phyloP scores from a whole-genome alignment of 1,284 basidiomycete species.

The Bjerkandera adusta region DNA sequence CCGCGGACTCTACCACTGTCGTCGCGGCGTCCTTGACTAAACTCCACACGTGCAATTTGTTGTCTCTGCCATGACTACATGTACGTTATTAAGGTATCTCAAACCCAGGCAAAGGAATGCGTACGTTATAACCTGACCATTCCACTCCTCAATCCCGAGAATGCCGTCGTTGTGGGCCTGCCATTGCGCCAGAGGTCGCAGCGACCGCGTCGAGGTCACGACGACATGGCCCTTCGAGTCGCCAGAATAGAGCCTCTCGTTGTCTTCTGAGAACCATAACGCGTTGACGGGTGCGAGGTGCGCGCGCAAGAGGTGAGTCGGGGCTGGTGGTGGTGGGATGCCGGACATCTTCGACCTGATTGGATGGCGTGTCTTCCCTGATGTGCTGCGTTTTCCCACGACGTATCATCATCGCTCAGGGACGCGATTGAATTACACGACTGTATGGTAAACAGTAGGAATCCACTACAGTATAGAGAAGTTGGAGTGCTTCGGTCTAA shows the following conservation, averaged over 20 bases:
- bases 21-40: slow-evolving; percentile 41
- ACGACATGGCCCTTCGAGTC: slow-evolving; percentile 73
- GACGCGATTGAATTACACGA: no score
- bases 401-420: no score
- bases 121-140: slow-evolving; percentile 68
- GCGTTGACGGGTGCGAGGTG: slow-evolving; percentile 62
- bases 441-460: no score
- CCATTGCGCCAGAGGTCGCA: slow-evolving; percentile 75
- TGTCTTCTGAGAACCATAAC: slow-evolving; percentile 61
- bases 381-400: no score
- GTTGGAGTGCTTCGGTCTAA: no score
- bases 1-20: slow-evolving; percentile 55
- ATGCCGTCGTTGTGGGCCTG: slow-evolving; percentile 74
- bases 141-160: slow-evolving; percentile 76
- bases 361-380: no score
- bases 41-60: slow-evolving; percentile 76
- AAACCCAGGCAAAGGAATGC: slow-evolving; percentile 19
- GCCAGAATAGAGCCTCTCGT: slow-evolving; percentile 79
- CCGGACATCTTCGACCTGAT: no score
- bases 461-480: no score
- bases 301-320: slow-evolving; percentile 72
- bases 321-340: slow-evolving; percentile 45
- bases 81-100: neutral
- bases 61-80: slow-evolving; percentile 80
- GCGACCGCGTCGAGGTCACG: slow-evolving; percentile 67